Percentiles rank a stretch among this genome's conserved stretches.
These are phyloP conservation scores for Fusarium lateritium DNA, from an alignment of 2,329 filamentous ascomycete genomes.

Conservation along the genomic window DNA sequence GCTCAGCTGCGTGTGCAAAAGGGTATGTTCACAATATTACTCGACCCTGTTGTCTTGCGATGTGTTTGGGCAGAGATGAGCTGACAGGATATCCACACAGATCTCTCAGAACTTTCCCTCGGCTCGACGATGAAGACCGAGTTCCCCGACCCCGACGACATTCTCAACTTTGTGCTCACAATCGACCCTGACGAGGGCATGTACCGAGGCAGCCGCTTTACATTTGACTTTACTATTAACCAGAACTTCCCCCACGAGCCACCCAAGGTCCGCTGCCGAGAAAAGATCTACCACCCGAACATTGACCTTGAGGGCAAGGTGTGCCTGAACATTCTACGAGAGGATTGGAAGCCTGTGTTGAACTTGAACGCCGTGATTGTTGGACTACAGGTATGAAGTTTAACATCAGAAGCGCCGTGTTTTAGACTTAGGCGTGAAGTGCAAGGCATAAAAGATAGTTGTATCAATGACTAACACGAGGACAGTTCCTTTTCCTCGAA, in stretches of 20 bases:
- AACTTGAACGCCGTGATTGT: conserved; percentile 98
- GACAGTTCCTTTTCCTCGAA: conserved; percentile 94
- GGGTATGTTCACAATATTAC: conserved; percentile 68
- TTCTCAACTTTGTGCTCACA: conserved; percentile 85
- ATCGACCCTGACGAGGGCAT: conserved; percentile 89
- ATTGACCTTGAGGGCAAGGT: conserved; percentile 98
- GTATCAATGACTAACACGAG: conserved; percentile 40
- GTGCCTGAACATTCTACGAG: conserved; percentile 95
- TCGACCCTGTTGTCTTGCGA: background rate
- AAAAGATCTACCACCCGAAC: conserved; percentile 99
- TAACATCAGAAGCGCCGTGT: background rate
- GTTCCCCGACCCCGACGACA: conserved; percentile 87
- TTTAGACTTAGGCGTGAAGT: background rate
- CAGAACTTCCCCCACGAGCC: conserved; percentile 98
- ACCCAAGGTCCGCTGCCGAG: conserved; percentile 95
- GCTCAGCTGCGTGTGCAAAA: conserved; percentile 96
- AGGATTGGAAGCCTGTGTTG: conserved; percentile 99
- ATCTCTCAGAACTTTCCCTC: conserved; percentile 85
- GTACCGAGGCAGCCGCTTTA: conserved; percentile 91
- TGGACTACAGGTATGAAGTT: conserved; percentile 79
- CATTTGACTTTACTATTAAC: conserved; percentile 92
- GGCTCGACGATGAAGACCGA: conserved; percentile 85
- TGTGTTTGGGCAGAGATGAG: background rate
- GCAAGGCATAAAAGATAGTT: background rate
- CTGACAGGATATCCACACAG: conserved; percentile 59